Conservation (phyloP, 176 grass and related monocot species). For the Bromus sterilis region DNA sequence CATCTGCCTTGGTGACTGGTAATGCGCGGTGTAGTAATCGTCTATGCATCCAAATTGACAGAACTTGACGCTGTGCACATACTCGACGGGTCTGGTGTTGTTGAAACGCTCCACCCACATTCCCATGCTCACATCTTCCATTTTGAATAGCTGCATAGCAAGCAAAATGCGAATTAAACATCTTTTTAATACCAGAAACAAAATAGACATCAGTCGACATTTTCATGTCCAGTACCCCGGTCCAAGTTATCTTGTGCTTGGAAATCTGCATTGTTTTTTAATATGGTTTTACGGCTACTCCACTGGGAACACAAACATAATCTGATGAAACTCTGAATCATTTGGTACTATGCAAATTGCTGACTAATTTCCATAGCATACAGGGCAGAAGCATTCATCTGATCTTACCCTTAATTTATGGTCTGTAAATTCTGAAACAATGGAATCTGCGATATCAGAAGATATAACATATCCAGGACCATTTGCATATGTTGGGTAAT, state of each 20-base stretch:
- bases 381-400: neutral
- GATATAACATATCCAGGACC: slow-evolving; percentile 95
- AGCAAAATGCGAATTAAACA: slow-evolving; percentile 18
- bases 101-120: slow-evolving; percentile 97
- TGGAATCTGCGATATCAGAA: slow-evolving; percentile 70
- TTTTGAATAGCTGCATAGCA: slow-evolving; percentile 81
- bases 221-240: neutral
- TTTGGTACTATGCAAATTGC: neutral
- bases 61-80: slow-evolving; percentile 65
- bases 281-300: neutral
- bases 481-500: slow-evolving; percentile 94
- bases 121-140: slow-evolving; percentile 99
- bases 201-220: neutral
- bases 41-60: slow-evolving; percentile 95
- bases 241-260: slow-evolving; percentile 2
- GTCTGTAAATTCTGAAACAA: slow-evolving; percentile 69
- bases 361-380: neutral
- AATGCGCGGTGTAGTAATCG: slow-evolving; percentile 85
- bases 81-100: slow-evolving; percentile 44
- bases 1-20: slow-evolving; percentile 94
- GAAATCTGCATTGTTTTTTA: neutral
- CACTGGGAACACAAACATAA: neutral
- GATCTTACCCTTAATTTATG: slow-evolving; percentile 88
- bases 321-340: neutral
- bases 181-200: neutral